Conservation (phyloP, 768 basidiomycete species). For the Lyophyllum shimeji region DNA sequence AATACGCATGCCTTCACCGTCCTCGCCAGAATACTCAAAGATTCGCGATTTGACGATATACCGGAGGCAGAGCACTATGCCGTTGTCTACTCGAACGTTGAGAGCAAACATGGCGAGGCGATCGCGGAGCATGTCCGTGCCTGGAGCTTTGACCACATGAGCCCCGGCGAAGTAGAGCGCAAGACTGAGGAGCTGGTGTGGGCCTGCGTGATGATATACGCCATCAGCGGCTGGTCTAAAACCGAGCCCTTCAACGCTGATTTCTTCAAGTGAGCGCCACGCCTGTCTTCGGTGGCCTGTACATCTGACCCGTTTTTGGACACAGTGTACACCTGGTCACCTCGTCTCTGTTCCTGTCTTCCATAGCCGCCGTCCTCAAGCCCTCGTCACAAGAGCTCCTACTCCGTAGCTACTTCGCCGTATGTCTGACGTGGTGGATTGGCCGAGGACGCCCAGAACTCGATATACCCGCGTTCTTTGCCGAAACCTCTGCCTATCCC, state of each 20-base stretch:
- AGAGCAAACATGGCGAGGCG: slow-evolving; percentile 35
- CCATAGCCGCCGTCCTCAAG: slow-evolving; percentile 40
- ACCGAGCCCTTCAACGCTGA: slow-evolving; percentile 48
- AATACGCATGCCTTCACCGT: slow-evolving; percentile 49
- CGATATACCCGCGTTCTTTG: slow-evolving; percentile 50
- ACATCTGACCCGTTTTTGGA: background rate
- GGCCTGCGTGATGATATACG: slow-evolving; percentile 55
- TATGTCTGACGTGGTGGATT: slow-evolving; percentile 53
- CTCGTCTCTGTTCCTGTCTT: slow-evolving; percentile 59
- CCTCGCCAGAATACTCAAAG: slow-evolving; percentile 52
- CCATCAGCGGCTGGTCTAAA: slow-evolving; percentile 49
- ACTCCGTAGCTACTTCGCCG: slow-evolving; percentile 58
- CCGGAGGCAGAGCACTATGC: slow-evolving; percentile 11
- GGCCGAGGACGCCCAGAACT: slow-evolving; percentile 53
- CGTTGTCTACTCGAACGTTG: slow-evolving; percentile 31
- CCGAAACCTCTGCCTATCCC: slow-evolving; percentile 21
- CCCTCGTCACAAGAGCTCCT: slow-evolving; percentile 47
- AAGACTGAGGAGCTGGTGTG: slow-evolving; percentile 68
- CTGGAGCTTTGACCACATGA: slow-evolving; percentile 41
- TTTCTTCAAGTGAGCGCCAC: slow-evolving; percentile 32
- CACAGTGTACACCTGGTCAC: slow-evolving; percentile 66
- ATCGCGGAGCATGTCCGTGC: slow-evolving; percentile 39
- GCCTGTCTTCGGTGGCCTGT: too few species aligned
- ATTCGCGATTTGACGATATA: slow-evolving; percentile 35
- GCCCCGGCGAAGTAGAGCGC: slow-evolving; percentile 38